Evolutionary conservation across 1,284 basidiomycete genomes (phyloP), one percentile per base, ranked within the genome.

Genomic region (Papiliotrema fonsecae): DNA sequence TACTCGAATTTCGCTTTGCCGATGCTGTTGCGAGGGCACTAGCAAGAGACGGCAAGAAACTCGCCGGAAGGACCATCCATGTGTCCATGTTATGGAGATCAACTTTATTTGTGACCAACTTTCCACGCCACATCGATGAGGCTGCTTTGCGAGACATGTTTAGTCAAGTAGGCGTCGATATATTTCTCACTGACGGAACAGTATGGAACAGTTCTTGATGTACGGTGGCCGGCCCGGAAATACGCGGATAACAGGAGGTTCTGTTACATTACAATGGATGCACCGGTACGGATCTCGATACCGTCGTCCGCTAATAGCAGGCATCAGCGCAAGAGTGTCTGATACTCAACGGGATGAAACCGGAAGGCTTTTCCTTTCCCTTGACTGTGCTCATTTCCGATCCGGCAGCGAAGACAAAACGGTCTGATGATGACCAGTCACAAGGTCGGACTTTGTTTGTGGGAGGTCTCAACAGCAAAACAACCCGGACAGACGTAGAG

Each of bases 181-280:
- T 6, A 19, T 21, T 21, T 36, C 6, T 14, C n/a, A 32, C 50
- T 55, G 27, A 51, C n/a, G n/a, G 13, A 9, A 24, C 56, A 92
- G 85, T 93, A 87, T 72, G 96, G 96, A 1, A 80, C 79, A 5
- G 81, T 99, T 44, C 88, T 98, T 52, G 91, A 96, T 57, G 87
- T 93, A 13, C 86, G 96, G 18, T 98, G 94, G 96, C 96, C 96
- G 6, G 96, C 91, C 74, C 93, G 93, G 68, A 93, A 94, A 67
- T 94, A 90, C 77, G 92, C 90, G 69, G 82, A 78, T 47, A 86
- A 86, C 1, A 78, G 96, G 24, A 80, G 96, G 13, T 98, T 99
- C 73, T 94, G 89, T 67, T 99, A 98, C 67, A 78, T 99, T 2
- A 93, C 97, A 57, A 97, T 82, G 68, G 85, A 85, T 1, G 83